Base-by-base conservation (phyloP, 257 asterid species). In the Solanum verrucosum region DNA sequence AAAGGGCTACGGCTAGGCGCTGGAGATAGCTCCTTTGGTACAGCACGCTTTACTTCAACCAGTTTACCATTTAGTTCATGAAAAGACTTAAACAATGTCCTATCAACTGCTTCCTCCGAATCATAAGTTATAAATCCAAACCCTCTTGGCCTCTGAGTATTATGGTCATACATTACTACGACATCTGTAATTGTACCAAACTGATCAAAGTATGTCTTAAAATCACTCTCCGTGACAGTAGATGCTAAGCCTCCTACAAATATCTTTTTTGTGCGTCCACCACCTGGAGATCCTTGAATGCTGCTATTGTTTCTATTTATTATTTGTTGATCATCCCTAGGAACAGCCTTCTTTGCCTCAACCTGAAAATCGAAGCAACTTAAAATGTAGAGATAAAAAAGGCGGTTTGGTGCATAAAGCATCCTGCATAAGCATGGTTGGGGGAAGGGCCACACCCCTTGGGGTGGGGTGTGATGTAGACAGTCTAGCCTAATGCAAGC, bases 161-260 rank as follows among this genome's bases (percentile, higher is more conserved):
- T 93, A 92, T 94, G 98, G 92, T 95, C 98, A 37, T 94, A 94
- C 98, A 94, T 95, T 90, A 95, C 97, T 33, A 94, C 97, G 23
- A 94, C 96, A 86, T 94, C 97, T 3, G 93, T 93, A 90, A 94
- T 92, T 33, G 90, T 89, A 52, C 98, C 98, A 90, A 94, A 95
- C 90, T 94, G 98, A 88, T 91, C 95, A 68, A 95, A 95, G 91
- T 95, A 94, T 83, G 63, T 91, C 91, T 91, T 94, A 73, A 95
- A 95, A 88, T 94, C 98, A 42, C 89, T 91, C 91, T 94, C 97
- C 34, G 93, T 94, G 74, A 94, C 95, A 1, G 98, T 92, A 25
- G 98, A 94, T 84, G 98, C 97, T 89, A 95, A 91, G 72, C 98
- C 98, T 90, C 98, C 98, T 72, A 95, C 98, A 86, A 95, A 95